Base-by-base conservation (phyloP, 495 filamentous ascomycete species). In the Penicillium pancosmium region DNA sequence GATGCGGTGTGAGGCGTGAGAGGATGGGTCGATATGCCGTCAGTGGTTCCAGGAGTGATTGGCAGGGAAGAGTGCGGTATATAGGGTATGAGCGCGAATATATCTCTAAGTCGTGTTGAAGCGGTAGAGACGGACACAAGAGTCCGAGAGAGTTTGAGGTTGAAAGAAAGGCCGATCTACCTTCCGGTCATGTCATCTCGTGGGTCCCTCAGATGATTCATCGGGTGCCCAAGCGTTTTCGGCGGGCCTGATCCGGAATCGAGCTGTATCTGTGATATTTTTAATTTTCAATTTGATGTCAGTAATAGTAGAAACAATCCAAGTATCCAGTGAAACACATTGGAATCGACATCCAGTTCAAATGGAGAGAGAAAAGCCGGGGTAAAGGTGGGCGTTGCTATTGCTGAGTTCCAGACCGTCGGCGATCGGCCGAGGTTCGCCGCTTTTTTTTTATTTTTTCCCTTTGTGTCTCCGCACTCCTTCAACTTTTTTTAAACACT, bases 1-100 rank as follows among this genome's bases (percentile, higher is more conserved):
- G 61, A 68, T 70, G 68, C 68, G 68, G 65, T 70, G 68, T 66
- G 56, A 36, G 68, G 65, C 68, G 68, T 66, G 56, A 36, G 58
- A 21, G 23, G 59, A 43, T 57, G 58, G 57, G 55, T 18, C 41
- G 41, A 18, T 60, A 63, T 67, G 54, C 57, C 47, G 44, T 58
- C 52, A 53, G 54, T 33, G 48, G 19, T 25, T 49, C 40, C 23
- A 25, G 12, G n/a, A 62, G 25, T 63, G 59, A 65, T 65, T 61
- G 57, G 55, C 27, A 58, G 54, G 58, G 59, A 68, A 61, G 60
- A 55, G 15, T 43, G 41, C 19, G 18, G 36, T 55, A 47, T 56
- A 27, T 41, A 34, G 50, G 6, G 27, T 55, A 49, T 44, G 31
- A 33, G 55, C 18, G 61, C 56, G 58, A 50, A 34, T 54, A 27